These are phyloP conservation scores for Pestalotiopsis sp. DNA, from an alignment of 2,329 filamentous ascomycete species.

Conservation along the genomic window DNA sequence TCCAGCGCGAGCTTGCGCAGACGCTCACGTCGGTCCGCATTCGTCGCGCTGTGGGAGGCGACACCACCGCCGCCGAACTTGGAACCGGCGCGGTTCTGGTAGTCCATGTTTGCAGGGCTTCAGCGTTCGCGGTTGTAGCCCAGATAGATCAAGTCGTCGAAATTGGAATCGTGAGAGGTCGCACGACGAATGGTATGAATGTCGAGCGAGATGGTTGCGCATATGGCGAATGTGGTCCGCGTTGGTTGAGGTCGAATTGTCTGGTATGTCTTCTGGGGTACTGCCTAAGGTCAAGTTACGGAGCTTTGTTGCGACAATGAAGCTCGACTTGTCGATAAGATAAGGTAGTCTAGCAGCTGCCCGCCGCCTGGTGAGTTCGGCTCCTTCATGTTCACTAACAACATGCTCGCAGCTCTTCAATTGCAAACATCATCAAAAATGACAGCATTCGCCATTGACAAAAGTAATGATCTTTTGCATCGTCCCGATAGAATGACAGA, in stretches of 20 bases:
- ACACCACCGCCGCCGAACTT: conserved; percentile 98
- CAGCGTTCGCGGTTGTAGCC: background rate
- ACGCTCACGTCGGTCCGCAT: conserved; percentile 95
- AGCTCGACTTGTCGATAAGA: background rate
- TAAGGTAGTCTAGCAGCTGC: background rate
- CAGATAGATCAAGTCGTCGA: background rate
- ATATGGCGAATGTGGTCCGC: background rate
- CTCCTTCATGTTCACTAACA: background rate
- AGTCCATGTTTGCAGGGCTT: conserved; percentile 53
- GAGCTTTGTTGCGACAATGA: background rate
- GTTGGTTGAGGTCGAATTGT: too few relatives aligned
- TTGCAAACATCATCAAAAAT: background rate
- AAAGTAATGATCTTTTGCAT: too few relatives aligned
- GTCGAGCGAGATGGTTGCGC: background rate
- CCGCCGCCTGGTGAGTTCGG: background rate
- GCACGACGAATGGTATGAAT: background rate
- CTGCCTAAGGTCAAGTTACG: background rate
- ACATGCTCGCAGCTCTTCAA: background rate
- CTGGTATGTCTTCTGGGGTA: too few relatives aligned
- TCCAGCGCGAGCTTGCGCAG: conserved; percentile 97
- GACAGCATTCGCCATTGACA: background rate
- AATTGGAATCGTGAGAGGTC: background rate
- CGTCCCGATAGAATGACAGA: too few relatives aligned
- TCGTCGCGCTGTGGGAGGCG: conserved; percentile 88
- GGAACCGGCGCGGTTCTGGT: conserved; percentile 90